A percentile compares a stretch with the other conserved stretches of the same genome.
phyloP scores from a whole-genome alignment of 768 basidiomycete species.

The Phlebiopsis flavidoalba region DNA sequence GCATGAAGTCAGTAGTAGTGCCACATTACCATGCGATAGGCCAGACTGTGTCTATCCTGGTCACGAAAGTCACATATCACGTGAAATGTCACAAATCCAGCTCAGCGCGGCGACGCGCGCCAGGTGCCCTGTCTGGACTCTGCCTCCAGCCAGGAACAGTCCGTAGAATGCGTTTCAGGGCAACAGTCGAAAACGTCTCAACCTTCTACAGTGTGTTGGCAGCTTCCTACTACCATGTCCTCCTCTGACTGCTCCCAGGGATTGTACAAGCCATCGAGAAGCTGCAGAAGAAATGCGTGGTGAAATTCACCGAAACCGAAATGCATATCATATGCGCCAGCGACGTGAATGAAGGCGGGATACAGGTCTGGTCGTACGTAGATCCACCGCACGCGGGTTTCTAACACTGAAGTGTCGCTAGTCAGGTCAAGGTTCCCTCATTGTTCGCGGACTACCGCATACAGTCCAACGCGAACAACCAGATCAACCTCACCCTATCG shows the following conservation, averaged over 20 bases:
- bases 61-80: not conserved
- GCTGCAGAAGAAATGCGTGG: slow-evolving; percentile 77
- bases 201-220: slow-evolving; percentile 33
- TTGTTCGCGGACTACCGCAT: slow-evolving; percentile 77
- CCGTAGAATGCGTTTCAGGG: slow-evolving; percentile 53
- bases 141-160: not conserved
- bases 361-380: slow-evolving; percentile 80
- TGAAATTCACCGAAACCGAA: slow-evolving; percentile 68
- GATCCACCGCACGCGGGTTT: not conserved
- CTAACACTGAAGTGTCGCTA: slow-evolving; percentile 24
- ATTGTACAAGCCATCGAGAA: slow-evolving; percentile 81
- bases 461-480: slow-evolving; percentile 80
- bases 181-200: slow-evolving; percentile 51
- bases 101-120: not conserved
- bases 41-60: not conserved
- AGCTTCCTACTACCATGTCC: not conserved
- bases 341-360: slow-evolving; percentile 75
- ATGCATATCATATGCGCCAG: slow-evolving; percentile 83
- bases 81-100: not conserved
- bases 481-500: slow-evolving; percentile 69
- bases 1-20: no score
- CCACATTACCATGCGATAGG: no score
- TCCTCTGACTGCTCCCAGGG: slow-evolving; percentile 33
- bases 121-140: not conserved
- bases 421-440: slow-evolving; percentile 61